phyloP scores from a whole-genome alignment of 2,329 filamentous ascomycete genomes.

The Phialocephala subalpina region DNA sequence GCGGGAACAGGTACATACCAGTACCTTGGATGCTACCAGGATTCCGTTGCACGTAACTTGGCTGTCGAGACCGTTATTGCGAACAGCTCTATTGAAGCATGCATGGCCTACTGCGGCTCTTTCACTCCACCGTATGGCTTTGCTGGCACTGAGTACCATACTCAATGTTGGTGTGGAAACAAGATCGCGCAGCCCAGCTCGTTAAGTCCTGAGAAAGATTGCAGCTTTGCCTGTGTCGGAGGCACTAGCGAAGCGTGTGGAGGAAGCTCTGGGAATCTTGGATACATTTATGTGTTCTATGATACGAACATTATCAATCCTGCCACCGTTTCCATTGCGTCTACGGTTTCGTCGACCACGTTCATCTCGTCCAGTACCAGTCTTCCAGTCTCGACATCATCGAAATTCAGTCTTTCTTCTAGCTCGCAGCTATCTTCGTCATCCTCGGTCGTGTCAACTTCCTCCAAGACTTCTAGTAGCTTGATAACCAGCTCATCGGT shows the following conservation, averaged over 20 bases:
- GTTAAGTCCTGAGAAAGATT: conserved; percentile 48
- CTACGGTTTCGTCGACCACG: neutral
- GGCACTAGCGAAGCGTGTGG: conserved; percentile 55
- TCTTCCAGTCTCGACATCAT: neutral
- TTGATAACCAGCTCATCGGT: neutral
- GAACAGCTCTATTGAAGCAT: neutral
- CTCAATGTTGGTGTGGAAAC: conserved; percentile 14
- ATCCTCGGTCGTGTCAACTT: neutral
- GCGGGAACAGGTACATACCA: neutral
- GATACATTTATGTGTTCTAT: neutral
- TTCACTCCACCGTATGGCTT: neutral
- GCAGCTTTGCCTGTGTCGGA: conserved; percentile 53
- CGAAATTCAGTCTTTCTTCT: too few relatives aligned
- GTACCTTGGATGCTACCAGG: conserved; percentile 2
- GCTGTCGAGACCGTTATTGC: neutral
- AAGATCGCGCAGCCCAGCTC: neutral
- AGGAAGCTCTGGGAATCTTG: conserved; percentile 43
- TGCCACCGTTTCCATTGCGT: neutral
- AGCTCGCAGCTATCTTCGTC: neutral
- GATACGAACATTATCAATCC: neutral
- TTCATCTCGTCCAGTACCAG: neutral
- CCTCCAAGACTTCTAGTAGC: neutral
- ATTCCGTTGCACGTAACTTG: neutral
- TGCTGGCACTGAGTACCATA: conserved; percentile 12
- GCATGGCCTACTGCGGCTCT: conserved; percentile 1